These are phyloP conservation scores for Penicilliopsis zonata DNA, from an alignment of 495 filamentous ascomycete species.

Conservation along the genomic window DNA sequence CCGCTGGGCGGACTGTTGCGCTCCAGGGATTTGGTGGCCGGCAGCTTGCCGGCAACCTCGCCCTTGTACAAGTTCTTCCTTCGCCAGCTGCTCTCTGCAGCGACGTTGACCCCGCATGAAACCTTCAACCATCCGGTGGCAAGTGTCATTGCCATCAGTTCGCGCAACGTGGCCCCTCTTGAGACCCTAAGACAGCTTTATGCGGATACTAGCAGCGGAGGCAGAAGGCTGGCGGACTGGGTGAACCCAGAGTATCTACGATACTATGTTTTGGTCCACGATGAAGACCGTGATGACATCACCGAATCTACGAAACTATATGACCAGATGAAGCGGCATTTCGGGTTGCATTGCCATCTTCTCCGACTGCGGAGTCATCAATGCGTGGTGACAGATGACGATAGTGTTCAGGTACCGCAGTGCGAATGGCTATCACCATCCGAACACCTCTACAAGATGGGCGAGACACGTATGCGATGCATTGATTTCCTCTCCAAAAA, in stretches of 20 bases:
- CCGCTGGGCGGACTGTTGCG: constrained; percentile 21
- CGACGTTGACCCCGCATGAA: constrained; percentile 70
- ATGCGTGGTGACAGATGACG: constrained; percentile 85
- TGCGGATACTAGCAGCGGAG: constrained; percentile 56
- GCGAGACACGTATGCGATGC: constrained; percentile 39
- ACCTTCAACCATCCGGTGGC: constrained; percentile 92
- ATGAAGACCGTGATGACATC: constrained; percentile 90
- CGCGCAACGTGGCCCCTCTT: constrained; percentile 65
- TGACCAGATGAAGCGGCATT: constrained; percentile 96
- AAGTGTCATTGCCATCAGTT: constrained; percentile 92
- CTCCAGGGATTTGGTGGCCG: constrained; percentile 16
- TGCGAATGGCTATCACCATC: constrained; percentile 82
- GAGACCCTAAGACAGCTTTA: constrained; percentile 78
- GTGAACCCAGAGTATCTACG: constrained; percentile 80
- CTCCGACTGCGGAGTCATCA: constrained; percentile 72
- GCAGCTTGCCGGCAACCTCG: constrained; percentile 24
- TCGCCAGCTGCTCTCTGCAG: constrained; percentile 66
- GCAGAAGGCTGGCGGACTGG: constrained; percentile 60
- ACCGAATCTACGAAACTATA: constrained; percentile 76
- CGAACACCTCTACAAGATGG: constrained; percentile 68
- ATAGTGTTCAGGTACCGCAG: constrained; percentile 65
- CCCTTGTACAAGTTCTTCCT: constrained; percentile 75
- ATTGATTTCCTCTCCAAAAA: constrained; percentile 1
- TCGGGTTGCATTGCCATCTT: constrained; percentile 90
- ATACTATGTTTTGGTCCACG: constrained; percentile 95